A percentile compares a stretch with the other conserved stretches of the same genome.
phyloP scores from a whole-genome alignment of 148 eudicot species.

The Chenopodium formosanum region DNA sequence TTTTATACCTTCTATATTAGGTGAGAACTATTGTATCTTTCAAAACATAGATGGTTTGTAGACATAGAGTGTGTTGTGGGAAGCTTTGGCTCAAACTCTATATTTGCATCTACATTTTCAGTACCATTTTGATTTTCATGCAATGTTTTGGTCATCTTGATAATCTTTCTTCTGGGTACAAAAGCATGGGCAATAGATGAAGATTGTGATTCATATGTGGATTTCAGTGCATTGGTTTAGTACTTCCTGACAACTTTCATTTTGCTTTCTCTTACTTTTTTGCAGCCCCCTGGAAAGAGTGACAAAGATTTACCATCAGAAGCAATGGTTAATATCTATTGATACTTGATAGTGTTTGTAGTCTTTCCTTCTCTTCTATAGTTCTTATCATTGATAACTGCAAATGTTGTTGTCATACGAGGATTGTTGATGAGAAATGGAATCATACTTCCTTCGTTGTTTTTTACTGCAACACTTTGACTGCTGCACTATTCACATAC shows the following conservation, averaged over 20 bases:
- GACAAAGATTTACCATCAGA: constrained; percentile 92
- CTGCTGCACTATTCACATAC: no score
- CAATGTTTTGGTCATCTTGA: not conserved
- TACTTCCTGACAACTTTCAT: not conserved
- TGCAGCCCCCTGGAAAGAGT: constrained; percentile 91
- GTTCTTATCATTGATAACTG: not conserved
- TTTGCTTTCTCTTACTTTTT: constrained; percentile 3
- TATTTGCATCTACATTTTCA: not conserved
- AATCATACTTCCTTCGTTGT: no score
- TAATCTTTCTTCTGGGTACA: not conserved
- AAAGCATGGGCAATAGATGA: not conserved
- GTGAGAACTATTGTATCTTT: not conserved
- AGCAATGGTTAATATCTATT: constrained; percentile 60
- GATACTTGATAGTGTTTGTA: not conserved
- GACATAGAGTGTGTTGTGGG: not conserved
- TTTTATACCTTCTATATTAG: not conserved
- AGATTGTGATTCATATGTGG: not conserved
- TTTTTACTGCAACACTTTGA: no score
- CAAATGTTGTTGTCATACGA: not conserved
- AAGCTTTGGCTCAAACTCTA: not conserved
- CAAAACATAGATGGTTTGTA: not conserved
- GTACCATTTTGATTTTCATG: not conserved
- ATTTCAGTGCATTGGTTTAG: not conserved
- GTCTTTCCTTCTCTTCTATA: not conserved
- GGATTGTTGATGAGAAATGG: not conserved